Conservation (phyloP, 73 alveolate species). For the Paramecium sonneborni region DNA sequence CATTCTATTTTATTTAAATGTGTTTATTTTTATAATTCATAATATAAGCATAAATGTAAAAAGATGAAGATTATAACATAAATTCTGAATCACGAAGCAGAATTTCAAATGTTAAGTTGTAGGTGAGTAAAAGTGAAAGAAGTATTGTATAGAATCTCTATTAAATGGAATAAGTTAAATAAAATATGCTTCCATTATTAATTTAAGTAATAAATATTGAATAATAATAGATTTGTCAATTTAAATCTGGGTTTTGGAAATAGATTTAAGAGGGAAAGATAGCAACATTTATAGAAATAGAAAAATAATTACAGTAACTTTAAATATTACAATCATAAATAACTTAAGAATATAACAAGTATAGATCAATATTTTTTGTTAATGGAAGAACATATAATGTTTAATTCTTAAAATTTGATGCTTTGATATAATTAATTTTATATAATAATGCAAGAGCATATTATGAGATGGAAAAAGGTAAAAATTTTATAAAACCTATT, state of each 20-base stretch:
- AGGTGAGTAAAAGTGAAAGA: constrained; percentile 13
- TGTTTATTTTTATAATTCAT: not conserved
- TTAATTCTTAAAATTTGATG: constrained; percentile 5
- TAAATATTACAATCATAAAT: not conserved
- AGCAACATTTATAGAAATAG: not conserved
- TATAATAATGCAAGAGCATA: constrained; percentile 4
- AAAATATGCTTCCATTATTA: constrained; percentile 12
- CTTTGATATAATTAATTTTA: not conserved
- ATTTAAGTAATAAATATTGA: not conserved
- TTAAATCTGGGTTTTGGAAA: constrained; percentile 21
- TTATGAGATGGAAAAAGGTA: constrained; percentile 47
- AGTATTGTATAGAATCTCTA: constrained; percentile 20
- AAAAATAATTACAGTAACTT: not conserved
- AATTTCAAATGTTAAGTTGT: constrained; percentile 20
- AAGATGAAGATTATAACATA: constrained; percentile 29
- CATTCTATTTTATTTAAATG: not conserved
- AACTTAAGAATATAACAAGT: not conserved
- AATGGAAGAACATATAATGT: constrained; percentile 37
- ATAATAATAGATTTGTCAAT: not conserved
- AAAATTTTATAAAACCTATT: not conserved
- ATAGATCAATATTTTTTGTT: not conserved
- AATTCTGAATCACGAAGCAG: constrained; percentile 5
- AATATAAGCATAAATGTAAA: constrained; percentile 11
- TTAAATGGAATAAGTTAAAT: constrained; percentile 40
- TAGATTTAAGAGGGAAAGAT: not conserved